These are phyloP conservation scores for Bipolaris cookei DNA, from an alignment of 2,329 filamentous ascomycete genomes.

Conservation along the genomic window DNA sequence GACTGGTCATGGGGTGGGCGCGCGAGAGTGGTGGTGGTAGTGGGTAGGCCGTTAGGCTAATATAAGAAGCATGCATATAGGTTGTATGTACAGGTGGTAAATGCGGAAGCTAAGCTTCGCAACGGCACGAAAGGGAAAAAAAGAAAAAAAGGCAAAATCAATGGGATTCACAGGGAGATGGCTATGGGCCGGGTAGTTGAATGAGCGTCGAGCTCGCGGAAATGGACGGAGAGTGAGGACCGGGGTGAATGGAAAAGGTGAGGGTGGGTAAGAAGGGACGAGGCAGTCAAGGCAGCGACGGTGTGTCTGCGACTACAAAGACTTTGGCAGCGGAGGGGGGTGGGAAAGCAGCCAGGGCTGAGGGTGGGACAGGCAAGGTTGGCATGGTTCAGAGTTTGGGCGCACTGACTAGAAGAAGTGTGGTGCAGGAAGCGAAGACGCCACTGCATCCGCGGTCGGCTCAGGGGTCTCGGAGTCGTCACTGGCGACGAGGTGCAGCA, in stretches of 20 bases:
- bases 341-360: constrained; percentile 30
- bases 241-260: constrained; percentile 23
- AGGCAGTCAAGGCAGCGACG: constrained; percentile 19
- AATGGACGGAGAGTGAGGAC: constrained; percentile 16
- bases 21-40: not conserved
- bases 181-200: constrained; percentile 19
- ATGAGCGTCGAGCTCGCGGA: constrained; percentile 41
- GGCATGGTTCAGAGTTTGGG: constrained; percentile 22
- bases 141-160: constrained; percentile 16
- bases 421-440: constrained; percentile 35
- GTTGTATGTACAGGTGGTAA: constrained; percentile 16
- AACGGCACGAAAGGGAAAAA: constrained; percentile 25
- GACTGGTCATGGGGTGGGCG: constrained; percentile 3
- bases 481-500: constrained; percentile 27
- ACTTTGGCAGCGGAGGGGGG: constrained; percentile 13
- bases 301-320: constrained; percentile 33
- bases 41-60: constrained; percentile 19
- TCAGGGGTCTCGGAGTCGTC: constrained; percentile 27
- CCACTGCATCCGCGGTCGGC: constrained; percentile 29
- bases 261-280: constrained; percentile 22
- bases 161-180: constrained; percentile 11
- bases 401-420: constrained; percentile 29
- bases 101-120: constrained; percentile 21
- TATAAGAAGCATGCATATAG: constrained; percentile 9
- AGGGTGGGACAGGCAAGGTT: constrained; percentile 34